Evolutionary conservation across 257 asterid genomes (phyloP), one percentile per base, ranked within the genome.

Genomic region (Paulownia fortunei): DNA sequence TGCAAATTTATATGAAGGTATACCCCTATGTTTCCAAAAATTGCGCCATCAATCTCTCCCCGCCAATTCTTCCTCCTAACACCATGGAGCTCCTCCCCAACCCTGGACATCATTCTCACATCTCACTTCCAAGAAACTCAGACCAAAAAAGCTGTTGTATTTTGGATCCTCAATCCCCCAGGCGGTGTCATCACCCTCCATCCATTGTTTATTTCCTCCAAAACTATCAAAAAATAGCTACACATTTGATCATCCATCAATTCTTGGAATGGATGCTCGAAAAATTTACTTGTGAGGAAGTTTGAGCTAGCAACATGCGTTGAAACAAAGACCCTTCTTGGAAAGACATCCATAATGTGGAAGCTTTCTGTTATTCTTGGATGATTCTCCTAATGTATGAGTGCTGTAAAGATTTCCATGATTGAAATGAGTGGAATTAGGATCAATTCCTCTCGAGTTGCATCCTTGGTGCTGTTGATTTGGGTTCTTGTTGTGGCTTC

Each of bases 371-470:
- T 27, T 21, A 52, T 70, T 59, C 32, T 86, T 76, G 84, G 82
- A 81, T 82, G 86, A 72, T 79, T 80, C 70, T 79, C 77, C 83
- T 36, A 58, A 78, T 82, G 93, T 59, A 65, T 76, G 86, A 81
- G 80, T 52, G 37, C 56, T 78, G 76, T 44, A 55, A 34, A 70
- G 78, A 72, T 76, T 73, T 79, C 76, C 74, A 78, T 82, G 87
- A 78, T 78, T 88, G 93, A 88, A 79, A 93, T 93, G 97, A 84
- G 93, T 77, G 90, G 92, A 85, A 86, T 82, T 87, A 89, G 89
- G 91, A 83, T 39, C 39, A 65, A 82, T 84, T 85, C 88, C 86
- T 83, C 85, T 78, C 82, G 84, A 86, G 80, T 88, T 84, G 86
- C 87, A 82, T 88, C 81, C 73, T 77, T 81, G 85, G 79, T 70